Evolutionary conservation across 2,329 filamentous ascomycete species (phyloP), one percentile per base, ranked within the genome.

Genomic region (Clonostachys chloroleuca): DNA sequence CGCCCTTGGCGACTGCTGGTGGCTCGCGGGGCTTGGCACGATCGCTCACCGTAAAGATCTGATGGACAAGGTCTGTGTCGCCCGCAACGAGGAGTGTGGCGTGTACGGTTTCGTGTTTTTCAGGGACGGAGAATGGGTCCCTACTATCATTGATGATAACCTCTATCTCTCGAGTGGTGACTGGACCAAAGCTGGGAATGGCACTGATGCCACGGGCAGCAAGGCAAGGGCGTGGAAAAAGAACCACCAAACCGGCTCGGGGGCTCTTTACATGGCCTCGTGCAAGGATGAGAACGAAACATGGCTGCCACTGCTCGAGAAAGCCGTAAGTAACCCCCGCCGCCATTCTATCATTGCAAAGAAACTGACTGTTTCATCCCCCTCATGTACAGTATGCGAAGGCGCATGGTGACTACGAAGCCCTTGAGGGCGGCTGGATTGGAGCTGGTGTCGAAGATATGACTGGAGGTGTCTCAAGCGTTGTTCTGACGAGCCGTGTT

Each of bases 81-180:
- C 76, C 8, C 74, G 78, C 5, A 77, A 89, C 52, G 83, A 88
- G 68, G 78, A 59, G 69, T 87, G 68, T 41, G 85, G 85, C 6
- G 84, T 88, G 2, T 89, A 89, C 54, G 85, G 85, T 4, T 88
- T 89, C 54, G 83, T 89, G 24, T 88, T 89, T 60, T 80, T 84
- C 60, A 74, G 85, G 59, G 68, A 89, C 53, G 84, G 84, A 41
- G 83, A 86, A 59, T 89, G 85, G 86, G 77, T 84, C 43, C 81
- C 82, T 18, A 83, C 81, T 39, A 81, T 89, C 40, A 78, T 89
- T 42, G 86, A 89, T 56, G 86, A 89, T 62, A 87, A 87, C 56
- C 49, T 64, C n/a, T 64, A 64, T 42, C 47, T 64, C 24, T 52
- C 30, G 7, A 45, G 56, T 17, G 54, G 49, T 13, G 61, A 64